Evolutionary conservation across 208 protist genomes (phyloP).

Genomic region (Trypanosoma platydactyli): DNA sequence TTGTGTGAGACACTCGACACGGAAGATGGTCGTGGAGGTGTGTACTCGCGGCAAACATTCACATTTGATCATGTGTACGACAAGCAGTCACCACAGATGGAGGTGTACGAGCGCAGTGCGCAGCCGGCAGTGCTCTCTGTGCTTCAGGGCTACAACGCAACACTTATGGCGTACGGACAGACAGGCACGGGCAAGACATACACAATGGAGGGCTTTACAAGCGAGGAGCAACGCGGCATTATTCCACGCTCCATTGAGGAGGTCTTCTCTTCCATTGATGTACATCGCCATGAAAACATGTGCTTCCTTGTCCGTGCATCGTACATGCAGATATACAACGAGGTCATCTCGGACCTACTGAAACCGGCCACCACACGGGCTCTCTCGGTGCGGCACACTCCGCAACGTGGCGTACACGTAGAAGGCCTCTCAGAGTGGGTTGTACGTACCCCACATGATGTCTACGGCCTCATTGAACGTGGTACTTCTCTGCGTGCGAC

Average conservation of each 20-base stretch:
- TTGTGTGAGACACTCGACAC: conserved; percentile 76
- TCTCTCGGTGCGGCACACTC: conserved; percentile 61
- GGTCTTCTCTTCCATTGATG: conserved; percentile 51
- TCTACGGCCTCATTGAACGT: conserved; percentile 89
- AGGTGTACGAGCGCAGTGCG: conserved; percentile 76
- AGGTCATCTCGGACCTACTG: conserved; percentile 84
- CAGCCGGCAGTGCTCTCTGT: conserved; percentile 70
- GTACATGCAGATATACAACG: conserved; percentile 93
- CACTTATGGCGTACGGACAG: conserved; percentile 88
- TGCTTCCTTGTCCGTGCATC: conserved; percentile 65
- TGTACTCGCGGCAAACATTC: conserved; percentile 79
- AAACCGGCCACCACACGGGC: conserved; percentile 30
- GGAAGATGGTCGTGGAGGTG: conserved; percentile 34
- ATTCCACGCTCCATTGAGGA: conserved; percentile 70
- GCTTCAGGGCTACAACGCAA: conserved; percentile 85
- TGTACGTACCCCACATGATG: conserved; percentile 86
- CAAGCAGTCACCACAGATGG: conserved; percentile 46
- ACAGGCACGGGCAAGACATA: conserved; percentile 88
- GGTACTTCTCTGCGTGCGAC: conserved; percentile 66
- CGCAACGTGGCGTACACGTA: conserved; percentile 89
- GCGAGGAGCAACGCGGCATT: conserved; percentile 77
- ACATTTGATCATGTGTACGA: conserved; percentile 74
- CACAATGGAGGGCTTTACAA: conserved; percentile 89
- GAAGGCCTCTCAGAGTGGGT: conserved; percentile 91
- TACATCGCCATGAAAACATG: conserved; percentile 15